Evolutionary conservation across 495 filamentous ascomycete species (phyloP), one percentile per base, ranked within the genome.

Genomic region (Tuber borchii): DNA sequence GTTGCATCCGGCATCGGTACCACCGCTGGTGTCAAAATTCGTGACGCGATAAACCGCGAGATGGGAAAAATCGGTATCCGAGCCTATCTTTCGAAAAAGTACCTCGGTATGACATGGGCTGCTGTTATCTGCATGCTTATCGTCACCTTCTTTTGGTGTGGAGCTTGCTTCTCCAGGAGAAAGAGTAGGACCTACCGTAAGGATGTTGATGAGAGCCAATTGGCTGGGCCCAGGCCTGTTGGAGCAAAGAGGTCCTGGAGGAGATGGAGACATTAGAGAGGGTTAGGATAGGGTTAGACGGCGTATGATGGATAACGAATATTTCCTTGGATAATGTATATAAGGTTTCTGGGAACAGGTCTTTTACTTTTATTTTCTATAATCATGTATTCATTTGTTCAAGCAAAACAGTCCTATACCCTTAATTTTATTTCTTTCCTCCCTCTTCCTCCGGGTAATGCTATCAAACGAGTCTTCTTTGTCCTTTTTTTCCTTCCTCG

Each of bases 81-180:
- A 8, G 80, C 75, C 2, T 72, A 61, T 1, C 37, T 74, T 20
- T 77, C 74, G 12, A 17, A 51, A 0, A 74, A 22, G 56, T 79
- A 75, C 56, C 72, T 83, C 8, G 81, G 74, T 1, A 69, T 83
- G 65, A 83, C 76, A 22, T 83, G 82, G 82, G 75, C 71, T 34
- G 78, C 81, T 0, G 75, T 77, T 2, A 51, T 16, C 34, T 69
- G 48, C 14, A 82, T 82, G 76, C 34, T 83, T 22, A 14, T 83
- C 1, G 81, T 80, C 6, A 42, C 46, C 1, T 14, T 83, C 16
- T 77, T 72, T 69, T 83, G 81, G 81, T 82, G 73, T 19, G 56
- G 70, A 17, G 61, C 78, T 3, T 82, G 81, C 42, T 77, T 77
- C 39, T 71, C 71, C 26, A 70, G 80, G 4, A 56, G 77, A 34